phyloP scores from a whole-genome alignment of 495 filamentous ascomycete genomes.

The Penicillium canariense region DNA sequence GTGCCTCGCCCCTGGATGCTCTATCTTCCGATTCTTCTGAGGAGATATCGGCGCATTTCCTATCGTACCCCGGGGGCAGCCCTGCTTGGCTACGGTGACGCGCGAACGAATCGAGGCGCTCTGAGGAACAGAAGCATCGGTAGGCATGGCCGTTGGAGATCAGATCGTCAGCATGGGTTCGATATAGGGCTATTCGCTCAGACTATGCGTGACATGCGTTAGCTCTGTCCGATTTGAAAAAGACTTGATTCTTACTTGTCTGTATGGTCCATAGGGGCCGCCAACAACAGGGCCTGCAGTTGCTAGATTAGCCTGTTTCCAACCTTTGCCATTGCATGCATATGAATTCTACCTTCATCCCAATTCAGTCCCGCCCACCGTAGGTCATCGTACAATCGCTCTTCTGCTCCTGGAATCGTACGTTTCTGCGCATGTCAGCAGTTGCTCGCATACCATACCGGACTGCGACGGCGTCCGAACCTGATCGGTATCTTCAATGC shows the following conservation, averaged over 20 bases:
- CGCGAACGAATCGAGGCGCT: conserved; percentile 64
- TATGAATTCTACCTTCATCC: conserved; percentile 70
- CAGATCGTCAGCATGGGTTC: conserved; percentile 66
- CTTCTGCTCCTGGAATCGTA: conserved; percentile 74
- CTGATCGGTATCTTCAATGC: conserved; percentile 95
- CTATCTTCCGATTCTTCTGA: conserved; percentile 64
- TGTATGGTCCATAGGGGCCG: conserved; percentile 81
- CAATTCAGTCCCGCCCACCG: conserved; percentile 86
- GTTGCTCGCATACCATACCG: neutral
- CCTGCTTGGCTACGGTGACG: conserved; percentile 56
- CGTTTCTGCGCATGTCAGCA: conserved; percentile 60
- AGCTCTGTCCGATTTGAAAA: neutral
- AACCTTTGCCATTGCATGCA: neutral
- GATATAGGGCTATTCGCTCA: conserved; percentile 73
- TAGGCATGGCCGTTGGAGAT: conserved; percentile 74
- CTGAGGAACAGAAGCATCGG: conserved; percentile 84
- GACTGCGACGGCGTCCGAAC: conserved; percentile 48
- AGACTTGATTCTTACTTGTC: conserved; percentile 58
- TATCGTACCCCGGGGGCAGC: conserved; percentile 68
- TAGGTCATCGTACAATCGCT: conserved; percentile 71
- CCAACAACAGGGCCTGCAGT: conserved; percentile 69
- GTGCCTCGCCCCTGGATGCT: conserved; percentile 63
- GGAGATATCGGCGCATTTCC: conserved; percentile 68
- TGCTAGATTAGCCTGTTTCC: conserved; percentile 4
- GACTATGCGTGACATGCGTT: conserved; percentile 53